These are phyloP conservation scores for Sporothrix brasiliensis DNA, from an alignment of 2,329 filamentous ascomycete genomes.

Conservation along the genomic window DNA sequence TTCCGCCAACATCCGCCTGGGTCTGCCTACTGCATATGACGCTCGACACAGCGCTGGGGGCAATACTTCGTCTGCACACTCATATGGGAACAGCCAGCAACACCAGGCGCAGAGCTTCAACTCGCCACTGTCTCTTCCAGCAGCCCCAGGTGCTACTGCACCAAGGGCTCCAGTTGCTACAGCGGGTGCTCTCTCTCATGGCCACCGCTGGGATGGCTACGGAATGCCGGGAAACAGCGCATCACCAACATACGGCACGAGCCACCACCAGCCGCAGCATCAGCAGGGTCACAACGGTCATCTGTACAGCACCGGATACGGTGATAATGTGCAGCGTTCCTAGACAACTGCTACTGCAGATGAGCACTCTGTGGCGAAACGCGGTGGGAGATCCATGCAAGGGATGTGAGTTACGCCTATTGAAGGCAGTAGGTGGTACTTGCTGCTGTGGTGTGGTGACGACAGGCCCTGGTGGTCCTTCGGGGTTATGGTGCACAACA, in stretches of 20 bases:
- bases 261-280: slow-evolving; percentile 31
- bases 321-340: slow-evolving; percentile 34
- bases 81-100: slow-evolving; percentile 40
- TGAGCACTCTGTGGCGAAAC: not conserved
- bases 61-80: slow-evolving; percentile 21
- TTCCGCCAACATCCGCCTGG: slow-evolving; percentile 43
- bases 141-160: slow-evolving; percentile 11
- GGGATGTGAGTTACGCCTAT: not conserved
- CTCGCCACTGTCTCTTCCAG: slow-evolving; percentile 33
- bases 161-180: not conserved
- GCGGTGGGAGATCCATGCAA: not conserved
- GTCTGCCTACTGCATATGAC: slow-evolving; percentile 47
- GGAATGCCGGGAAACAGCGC: slow-evolving; percentile 24
- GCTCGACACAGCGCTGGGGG: slow-evolving; percentile 32
- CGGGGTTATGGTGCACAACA: not conserved
- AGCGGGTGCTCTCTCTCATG: slow-evolving; percentile 13
- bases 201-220: slow-evolving; percentile 36
- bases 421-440: not conserved
- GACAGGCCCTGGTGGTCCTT: not conserved
- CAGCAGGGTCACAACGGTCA: slow-evolving; percentile 33
- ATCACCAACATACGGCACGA: slow-evolving; percentile 23
- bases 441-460: slow-evolving; percentile 14
- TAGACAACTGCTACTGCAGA: slow-evolving; percentile 2
- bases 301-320: slow-evolving; percentile 35
- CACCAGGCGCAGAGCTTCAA: slow-evolving; percentile 34